Evolutionary conservation across 129 eudicot species (phyloP).

Genomic region (Chrysanthemum seticuspe): DNA sequence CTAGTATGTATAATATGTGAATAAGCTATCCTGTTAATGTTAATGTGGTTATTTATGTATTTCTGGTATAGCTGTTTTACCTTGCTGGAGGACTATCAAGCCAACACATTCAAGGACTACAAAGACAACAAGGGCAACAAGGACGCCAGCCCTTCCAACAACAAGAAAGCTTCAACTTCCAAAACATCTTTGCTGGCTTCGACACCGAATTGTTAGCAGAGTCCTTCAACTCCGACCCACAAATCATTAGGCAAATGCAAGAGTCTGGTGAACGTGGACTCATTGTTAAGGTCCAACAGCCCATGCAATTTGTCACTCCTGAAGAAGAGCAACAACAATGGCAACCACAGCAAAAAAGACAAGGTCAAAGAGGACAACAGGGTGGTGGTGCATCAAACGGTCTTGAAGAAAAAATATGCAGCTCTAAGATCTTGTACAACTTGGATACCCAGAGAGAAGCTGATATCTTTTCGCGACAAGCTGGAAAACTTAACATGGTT

Average conservation of each 20-base stretch:
- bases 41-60: not conserved
- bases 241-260: conserved; percentile 51
- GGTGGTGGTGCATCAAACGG: conserved; percentile 30
- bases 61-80: conserved; percentile 39
- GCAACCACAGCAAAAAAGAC: not conserved
- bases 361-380: not conserved
- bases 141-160: conserved; percentile 12
- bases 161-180: conserved; percentile 16
- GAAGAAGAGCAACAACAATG: conserved; percentile 32
- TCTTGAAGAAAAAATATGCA: conserved; percentile 55
- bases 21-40: no score
- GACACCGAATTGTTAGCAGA: conserved; percentile 61
- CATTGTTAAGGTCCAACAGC: conserved; percentile 43
- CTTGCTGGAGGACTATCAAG: conserved; percentile 59
- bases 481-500: conserved; percentile 46
- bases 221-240: conserved; percentile 42
- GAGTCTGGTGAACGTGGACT: conserved; percentile 40
- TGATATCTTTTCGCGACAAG: conserved; percentile 49
- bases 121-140: not conserved
- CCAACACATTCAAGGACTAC: conserved; percentile 32
- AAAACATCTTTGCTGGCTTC: conserved; percentile 56
- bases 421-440: conserved; percentile 41
- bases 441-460: conserved; percentile 47
- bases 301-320: conserved; percentile 50
- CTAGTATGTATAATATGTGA: no score